Base-by-base conservation (phyloP, 2,329 filamentous ascomycete species). In the Aspergillus texensis region DNA sequence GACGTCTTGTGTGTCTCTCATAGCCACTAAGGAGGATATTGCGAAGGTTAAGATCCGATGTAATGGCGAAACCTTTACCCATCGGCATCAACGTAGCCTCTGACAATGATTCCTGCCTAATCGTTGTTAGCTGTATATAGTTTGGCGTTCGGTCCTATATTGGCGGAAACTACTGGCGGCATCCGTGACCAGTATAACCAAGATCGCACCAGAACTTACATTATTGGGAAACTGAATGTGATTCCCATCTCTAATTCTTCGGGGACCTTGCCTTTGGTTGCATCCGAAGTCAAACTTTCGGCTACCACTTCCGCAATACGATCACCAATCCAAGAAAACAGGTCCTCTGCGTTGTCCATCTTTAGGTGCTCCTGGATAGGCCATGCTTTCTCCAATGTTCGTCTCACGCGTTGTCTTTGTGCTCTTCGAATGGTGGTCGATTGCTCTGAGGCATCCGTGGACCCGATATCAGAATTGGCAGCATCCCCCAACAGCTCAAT, bases 241-340 rank as follows among this genome's bases (percentile, higher is more conserved):
- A 83, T 82, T 1, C 81, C 81, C 80, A 83, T 80, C 58, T 80
- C 77, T 24, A 83, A 66, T 67, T 82, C 80, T n/a, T 78, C 74
- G 5, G 80, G 80, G 12, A 80, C 72, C 32, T 74, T 68, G 10
- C 75, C 75, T 62, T 73, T 78, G 28, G 75, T 78, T 28, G 73
- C 70, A 62, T 81, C 78, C 6, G 77, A 77, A 5, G 74, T 76
- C 61, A 83, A 67, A 57, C 78, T 81, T 65, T 88, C 84, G 36
- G 79, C 80, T 19, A 94, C 88, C 4, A 94, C 90, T 64, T 90
- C 83, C 16, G 90, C 90, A 69, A 95, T 92, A 71, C 89, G 91
- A 69, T 86, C 82, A 30, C 91, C 92, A 68, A 95, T 92, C 91
- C 91, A 95, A n/a, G 84, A 79, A 75, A 95, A 95, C 2, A 94